These are phyloP conservation scores for Trematosphaeria pertusa DNA, from an alignment of 2,329 filamentous ascomycete species.

Conservation along the genomic window DNA sequence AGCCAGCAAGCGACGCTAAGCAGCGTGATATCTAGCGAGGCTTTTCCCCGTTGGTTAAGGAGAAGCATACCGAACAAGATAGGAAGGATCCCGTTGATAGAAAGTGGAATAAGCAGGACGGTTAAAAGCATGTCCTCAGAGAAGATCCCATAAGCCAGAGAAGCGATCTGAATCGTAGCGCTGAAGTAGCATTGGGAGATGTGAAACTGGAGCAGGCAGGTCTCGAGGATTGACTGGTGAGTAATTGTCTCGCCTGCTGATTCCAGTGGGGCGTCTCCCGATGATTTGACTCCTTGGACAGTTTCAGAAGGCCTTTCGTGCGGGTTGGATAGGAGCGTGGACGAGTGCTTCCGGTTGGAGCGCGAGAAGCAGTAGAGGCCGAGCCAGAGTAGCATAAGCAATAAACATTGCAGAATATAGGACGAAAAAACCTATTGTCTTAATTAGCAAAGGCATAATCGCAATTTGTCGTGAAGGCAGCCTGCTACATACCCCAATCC, in stretches of 20 bases:
- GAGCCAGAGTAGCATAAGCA: slow-evolving; percentile 23
- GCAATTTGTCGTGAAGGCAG: too few species aligned
- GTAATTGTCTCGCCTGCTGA: too few species aligned
- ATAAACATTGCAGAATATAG: slow-evolving; percentile 31
- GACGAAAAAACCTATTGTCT: slow-evolving; percentile 25
- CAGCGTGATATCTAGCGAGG: slow-evolving; percentile 14
- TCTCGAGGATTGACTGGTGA: slow-evolving; percentile 14
- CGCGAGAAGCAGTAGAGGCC: slow-evolving; percentile 8
- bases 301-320: too few species aligned
- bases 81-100: slow-evolving; percentile 27
- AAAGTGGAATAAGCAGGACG: slow-evolving; percentile 30
- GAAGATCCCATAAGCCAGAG: slow-evolving; percentile 26
- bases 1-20: slow-evolving; percentile 21
- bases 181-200: slow-evolving; percentile 37
- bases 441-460: too few species aligned
- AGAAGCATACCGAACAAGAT: slow-evolving; percentile 23
- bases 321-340: too few species aligned
- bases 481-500: slow-evolving; percentile 27
- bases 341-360: too few species aligned
- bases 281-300: too few species aligned
- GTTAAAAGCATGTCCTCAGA: slow-evolving; percentile 24
- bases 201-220: slow-evolving; percentile 29
- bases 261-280: too few species aligned
- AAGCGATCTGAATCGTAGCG: slow-evolving; percentile 31
- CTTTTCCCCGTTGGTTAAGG: slow-evolving; percentile 12